Evolutionary conservation across 2,329 filamentous ascomycete species (phyloP).

Genomic region (Fusarium acutatum): DNA sequence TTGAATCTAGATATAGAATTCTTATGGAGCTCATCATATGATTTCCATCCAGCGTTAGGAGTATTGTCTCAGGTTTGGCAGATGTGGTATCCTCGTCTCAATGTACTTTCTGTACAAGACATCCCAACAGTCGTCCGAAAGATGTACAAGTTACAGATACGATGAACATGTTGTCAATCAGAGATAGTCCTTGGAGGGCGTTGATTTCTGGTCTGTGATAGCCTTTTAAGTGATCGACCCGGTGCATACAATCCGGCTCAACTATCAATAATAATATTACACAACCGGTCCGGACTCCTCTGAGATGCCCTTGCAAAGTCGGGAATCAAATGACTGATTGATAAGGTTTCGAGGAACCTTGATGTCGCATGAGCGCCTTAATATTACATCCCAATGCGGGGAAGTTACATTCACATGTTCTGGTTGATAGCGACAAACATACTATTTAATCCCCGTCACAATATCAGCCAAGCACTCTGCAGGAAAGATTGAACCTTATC

Average conservation of each 20-base stretch:
- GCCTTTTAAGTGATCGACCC: too few relatives aligned
- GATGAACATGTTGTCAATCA: rapidly evolving
- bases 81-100: not conserved
- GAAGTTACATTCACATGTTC: rapidly evolving
- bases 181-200: not conserved
- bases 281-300: too few relatives aligned
- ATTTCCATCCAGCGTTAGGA: rapidly evolving
- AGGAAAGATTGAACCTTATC: not conserved
- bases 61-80: not conserved
- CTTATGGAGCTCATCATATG: not conserved
- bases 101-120: not conserved
- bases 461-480: too few relatives aligned
- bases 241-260: too few relatives aligned
- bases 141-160: not conserved
- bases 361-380: not conserved
- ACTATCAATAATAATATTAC: too few relatives aligned
- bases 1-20: too few relatives aligned
- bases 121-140: not conserved
- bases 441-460: not conserved
- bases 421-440: too few relatives aligned
- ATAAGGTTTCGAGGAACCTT: not conserved
- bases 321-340: too few relatives aligned
- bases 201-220: too few relatives aligned
- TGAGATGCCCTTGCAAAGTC: too few relatives aligned
- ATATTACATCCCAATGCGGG: not conserved